Evolutionary conservation across 2,329 filamentous ascomycete genomes (phyloP).

Genomic region (Passalora sequoiae): DNA sequence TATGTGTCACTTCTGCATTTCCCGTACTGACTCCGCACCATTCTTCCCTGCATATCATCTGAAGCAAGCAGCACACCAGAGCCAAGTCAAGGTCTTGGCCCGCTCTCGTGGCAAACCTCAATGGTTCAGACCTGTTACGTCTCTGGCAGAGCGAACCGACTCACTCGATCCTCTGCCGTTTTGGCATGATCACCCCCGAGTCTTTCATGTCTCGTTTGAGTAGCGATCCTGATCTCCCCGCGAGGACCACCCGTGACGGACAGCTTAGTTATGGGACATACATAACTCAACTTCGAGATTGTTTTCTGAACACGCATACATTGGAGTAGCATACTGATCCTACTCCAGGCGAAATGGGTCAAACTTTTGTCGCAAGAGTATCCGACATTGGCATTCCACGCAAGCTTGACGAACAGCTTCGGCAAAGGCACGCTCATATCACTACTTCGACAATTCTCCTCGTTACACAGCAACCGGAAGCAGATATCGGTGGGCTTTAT

Average conservation of each 20-base stretch:
- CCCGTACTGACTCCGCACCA: conserved; percentile 9
- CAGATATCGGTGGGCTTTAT: conserved; percentile 91
- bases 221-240: conserved; percentile 69
- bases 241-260: conserved; percentile 61
- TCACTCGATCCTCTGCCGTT: conserved; percentile 73
- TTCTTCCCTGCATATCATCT: conserved; percentile 19
- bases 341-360: conserved; percentile 81
- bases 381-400: conserved; percentile 90
- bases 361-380: conserved; percentile 81
- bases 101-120: conserved; percentile 49
- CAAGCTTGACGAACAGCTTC: conserved; percentile 91
- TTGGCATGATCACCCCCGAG: conserved; percentile 71
- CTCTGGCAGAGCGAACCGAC: conserved; percentile 86
- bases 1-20: conserved; percentile 60
- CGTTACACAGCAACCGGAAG: conserved; percentile 82
- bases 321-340: conserved; percentile 17
- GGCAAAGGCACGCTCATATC: conserved; percentile 93
- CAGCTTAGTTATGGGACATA: conserved; percentile 99
- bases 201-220: conserved; percentile 84
- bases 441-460: conserved; percentile 86
- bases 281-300: conserved; percentile 44
- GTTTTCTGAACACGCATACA: conserved; percentile 17
- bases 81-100: conserved; percentile 81
- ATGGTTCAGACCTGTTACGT: conserved; percentile 97
- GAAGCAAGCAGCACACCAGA: conserved; percentile 59